phyloP scores from a whole-genome alignment of 305 asterid genomes.

The Lippia alba region DNA sequence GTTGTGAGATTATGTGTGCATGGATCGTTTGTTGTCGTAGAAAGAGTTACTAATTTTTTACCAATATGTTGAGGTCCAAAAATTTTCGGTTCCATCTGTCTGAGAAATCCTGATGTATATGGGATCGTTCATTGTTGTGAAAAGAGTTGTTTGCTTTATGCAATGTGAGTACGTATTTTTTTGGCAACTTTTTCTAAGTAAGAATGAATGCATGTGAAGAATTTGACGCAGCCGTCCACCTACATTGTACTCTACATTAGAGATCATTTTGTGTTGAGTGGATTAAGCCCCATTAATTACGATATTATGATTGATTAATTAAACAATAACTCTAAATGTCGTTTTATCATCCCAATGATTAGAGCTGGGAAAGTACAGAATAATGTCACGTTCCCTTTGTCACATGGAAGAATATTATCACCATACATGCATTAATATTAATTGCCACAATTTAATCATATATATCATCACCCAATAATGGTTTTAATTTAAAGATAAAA shows the following conservation, averaged over 20 bases:
- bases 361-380: constrained; percentile 27
- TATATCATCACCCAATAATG: no score
- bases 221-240: background rate
- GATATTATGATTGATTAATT: background rate
- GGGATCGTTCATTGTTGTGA: no score
- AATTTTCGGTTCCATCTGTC: no score
- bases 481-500: no score
- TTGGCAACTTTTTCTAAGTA: background rate
- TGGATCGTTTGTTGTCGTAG: no score
- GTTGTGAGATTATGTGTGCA: no score
- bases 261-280: background rate
- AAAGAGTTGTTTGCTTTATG: background rate
- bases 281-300: background rate
- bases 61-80: no score
- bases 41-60: no score
- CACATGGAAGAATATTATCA: background rate
- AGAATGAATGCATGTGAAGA: background rate
- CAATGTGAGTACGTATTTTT: no score
- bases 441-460: no score
- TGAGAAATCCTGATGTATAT: no score
- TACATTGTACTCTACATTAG: background rate
- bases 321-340: background rate
- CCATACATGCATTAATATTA: no score
- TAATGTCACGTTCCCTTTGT: constrained; percentile 29
- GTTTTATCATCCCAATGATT: constrained; percentile 25